phyloP scores from a whole-genome alignment of 441 rosid species.

The Breynia disticha region DNA sequence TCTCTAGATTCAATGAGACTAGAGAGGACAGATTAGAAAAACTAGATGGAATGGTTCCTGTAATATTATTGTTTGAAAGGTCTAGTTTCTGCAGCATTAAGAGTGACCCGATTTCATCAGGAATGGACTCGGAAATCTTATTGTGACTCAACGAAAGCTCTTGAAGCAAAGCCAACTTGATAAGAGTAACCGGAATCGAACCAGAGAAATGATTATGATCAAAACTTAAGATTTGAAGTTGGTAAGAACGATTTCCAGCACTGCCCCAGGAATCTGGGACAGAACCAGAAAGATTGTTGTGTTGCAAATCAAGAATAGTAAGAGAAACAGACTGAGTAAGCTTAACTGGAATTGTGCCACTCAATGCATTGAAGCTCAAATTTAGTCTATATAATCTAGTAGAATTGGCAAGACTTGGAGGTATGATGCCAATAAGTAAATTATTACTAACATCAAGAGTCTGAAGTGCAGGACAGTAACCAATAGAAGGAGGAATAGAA shows the following conservation, averaged over 20 bases:
- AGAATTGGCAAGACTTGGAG: conserved; percentile 51
- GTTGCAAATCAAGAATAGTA: conserved; percentile 48
- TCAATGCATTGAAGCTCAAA: conserved; percentile 58
- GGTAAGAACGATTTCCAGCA: conserved; percentile 11
- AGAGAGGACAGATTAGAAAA: conserved; percentile 39
- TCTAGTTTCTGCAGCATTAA: conserved; percentile 43
- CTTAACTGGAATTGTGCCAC: conserved; percentile 41
- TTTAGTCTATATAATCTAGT: conserved; percentile 61
- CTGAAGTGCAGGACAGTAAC: conserved; percentile 51
- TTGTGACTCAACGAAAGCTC: conserved; percentile 44
- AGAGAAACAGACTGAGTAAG: conserved; percentile 44
- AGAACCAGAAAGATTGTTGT: conserved; percentile 65
- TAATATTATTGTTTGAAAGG: conserved; percentile 46
- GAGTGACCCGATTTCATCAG: conserved; percentile 43
- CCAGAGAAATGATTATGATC: conserved; percentile 46
- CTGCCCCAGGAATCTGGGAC: conserved; percentile 52
- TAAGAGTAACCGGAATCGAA: conserved; percentile 37
- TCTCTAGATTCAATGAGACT: conserved; percentile 30
- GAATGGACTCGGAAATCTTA: conserved; percentile 50
- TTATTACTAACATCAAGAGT: conserved; percentile 62
- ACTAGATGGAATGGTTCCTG: conserved; percentile 36
- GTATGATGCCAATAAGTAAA: conserved; percentile 43
- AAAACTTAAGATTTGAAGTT: conserved; percentile 31
- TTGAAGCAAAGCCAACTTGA: conserved; percentile 36
- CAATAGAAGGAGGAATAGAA: conserved; percentile 59